Evolutionary conservation across 2,329 filamentous ascomycete genomes (phyloP), one percentile per base, ranked within the genome.

Genomic region (Diaporthe vexans): DNA sequence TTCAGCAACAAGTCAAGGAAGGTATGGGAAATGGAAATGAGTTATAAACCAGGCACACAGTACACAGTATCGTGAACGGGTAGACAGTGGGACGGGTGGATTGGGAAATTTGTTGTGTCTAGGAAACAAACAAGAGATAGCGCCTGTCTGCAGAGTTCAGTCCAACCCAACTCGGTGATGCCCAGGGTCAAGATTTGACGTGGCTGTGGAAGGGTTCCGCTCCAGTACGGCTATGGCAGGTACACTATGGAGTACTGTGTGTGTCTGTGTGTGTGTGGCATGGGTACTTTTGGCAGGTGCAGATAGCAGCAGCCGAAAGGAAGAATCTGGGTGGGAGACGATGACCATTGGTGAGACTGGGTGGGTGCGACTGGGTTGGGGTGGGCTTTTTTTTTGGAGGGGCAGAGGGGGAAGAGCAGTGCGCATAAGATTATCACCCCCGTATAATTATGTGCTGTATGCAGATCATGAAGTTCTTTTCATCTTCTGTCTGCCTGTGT

Each of bases 181-280:
- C 24, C 58, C 59, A 26, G 48, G 59, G 63, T 68, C 21, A 40
- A 68, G 52, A 46, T 68, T 68, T 68, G 63, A 68, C 63, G 63
- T 68, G 63, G 63, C 63, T 68, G 63, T 68, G 63, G 63, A 54
- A 52, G 46, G 46, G 46, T 52, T 68, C 63, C 63, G 63, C 63
- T 52, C 63, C 46, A 51, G 59, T 48, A 61, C 15, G 29, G 29
- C 29, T 33, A 33, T 33, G 29, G 29, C 29, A 33, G 7, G 29
- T 33, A 33, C 29, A 33, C 29, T 37, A 37, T 11, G 35, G 35
- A 48, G 59, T 48, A 61, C 15, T 33, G 29, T 7, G 9, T 15
- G 58, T 46, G 15, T 17, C 35, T 46, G 7, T 33, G 29, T 7
- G 9, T 15, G 58, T 46, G 15, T 17, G 43, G 13, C 15, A 46